Conservation (phyloP, 257 asterid species). For the Petunia axillaris region DNA sequence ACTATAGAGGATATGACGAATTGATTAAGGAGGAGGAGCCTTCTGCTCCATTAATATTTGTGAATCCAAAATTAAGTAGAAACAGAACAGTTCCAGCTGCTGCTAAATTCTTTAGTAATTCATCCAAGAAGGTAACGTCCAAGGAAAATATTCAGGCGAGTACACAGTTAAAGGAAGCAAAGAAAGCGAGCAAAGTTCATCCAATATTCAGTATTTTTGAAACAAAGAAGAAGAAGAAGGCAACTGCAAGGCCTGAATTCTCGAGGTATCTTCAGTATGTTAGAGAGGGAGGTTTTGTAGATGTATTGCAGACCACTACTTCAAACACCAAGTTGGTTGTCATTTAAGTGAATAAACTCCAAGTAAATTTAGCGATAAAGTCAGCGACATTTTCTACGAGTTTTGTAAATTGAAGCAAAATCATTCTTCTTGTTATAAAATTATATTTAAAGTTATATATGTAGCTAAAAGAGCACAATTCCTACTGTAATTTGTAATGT, state of each 20-base stretch:
- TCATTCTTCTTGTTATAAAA: no score
- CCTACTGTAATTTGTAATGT: no score
- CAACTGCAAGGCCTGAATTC: constrained; percentile 30
- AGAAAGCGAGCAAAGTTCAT: constrained; percentile 54
- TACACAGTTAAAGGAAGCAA: constrained; percentile 37
- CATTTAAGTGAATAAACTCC: background rate
- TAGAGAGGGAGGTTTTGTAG: constrained; percentile 27
- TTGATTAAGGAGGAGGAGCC: constrained; percentile 29
- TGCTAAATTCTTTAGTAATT: constrained; percentile 34
- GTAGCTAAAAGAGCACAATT: no score
- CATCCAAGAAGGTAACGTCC: background rate
- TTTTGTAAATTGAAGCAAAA: no score
- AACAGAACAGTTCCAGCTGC: constrained; percentile 46
- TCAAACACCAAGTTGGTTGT: background rate
- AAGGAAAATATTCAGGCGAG: background rate
- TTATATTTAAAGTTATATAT: no score
- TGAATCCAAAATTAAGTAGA: constrained; percentile 44
- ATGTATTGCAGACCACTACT: constrained; percentile 8
- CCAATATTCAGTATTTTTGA: constrained; percentile 60
- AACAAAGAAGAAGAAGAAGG: constrained; percentile 29
- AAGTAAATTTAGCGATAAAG: no score
- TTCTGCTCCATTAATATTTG: background rate
- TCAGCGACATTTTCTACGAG: no score
- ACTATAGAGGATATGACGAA: constrained; percentile 49
- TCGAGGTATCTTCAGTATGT: constrained; percentile 26